Conservation (phyloP, 805 yeast species). For the Saccharomycopsis fodiens region DNA sequence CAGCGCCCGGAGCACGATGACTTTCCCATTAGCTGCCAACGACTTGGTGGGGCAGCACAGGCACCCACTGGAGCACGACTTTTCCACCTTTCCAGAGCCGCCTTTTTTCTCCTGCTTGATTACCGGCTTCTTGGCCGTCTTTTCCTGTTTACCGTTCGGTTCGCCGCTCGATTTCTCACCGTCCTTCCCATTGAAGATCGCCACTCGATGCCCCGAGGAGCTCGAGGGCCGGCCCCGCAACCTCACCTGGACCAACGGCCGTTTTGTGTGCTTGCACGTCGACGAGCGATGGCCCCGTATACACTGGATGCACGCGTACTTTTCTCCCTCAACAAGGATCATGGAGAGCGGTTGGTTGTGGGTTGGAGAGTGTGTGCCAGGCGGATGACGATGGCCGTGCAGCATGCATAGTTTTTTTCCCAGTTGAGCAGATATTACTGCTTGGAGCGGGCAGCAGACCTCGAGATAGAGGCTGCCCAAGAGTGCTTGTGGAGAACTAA, state of each 20-base stretch:
- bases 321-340: slow-evolving; percentile 73
- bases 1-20: slow-evolving; percentile 17
- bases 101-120: neutral
- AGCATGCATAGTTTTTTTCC: too few relatives aligned
- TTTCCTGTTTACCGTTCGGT: too few relatives aligned
- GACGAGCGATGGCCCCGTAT: slow-evolving; percentile 91
- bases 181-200: slow-evolving; percentile 13
- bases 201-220: slow-evolving; percentile 12
- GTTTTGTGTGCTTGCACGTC: slow-evolving; percentile 69
- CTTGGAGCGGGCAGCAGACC: neutral
- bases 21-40: slow-evolving; percentile 15
- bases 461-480: neutral
- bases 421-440: neutral
- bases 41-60: slow-evolving; percentile 18
- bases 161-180: neutral
- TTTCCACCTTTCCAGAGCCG: neutral
- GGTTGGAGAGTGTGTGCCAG: neutral
- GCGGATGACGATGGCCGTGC: neutral
- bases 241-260: slow-evolving; percentile 80
- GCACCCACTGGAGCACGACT: neutral
- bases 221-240: slow-evolving; percentile 78
- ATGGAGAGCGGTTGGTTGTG: slow-evolving; percentile 30
- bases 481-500: too few relatives aligned
- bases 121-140: neutral
- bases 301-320: slow-evolving; percentile 80